A percentile compares a stretch with the other conserved stretches of the same genome.
phyloP scores from a whole-genome alignment of 805 yeast genomes.

The Saccharomycopsis sp. region DNA sequence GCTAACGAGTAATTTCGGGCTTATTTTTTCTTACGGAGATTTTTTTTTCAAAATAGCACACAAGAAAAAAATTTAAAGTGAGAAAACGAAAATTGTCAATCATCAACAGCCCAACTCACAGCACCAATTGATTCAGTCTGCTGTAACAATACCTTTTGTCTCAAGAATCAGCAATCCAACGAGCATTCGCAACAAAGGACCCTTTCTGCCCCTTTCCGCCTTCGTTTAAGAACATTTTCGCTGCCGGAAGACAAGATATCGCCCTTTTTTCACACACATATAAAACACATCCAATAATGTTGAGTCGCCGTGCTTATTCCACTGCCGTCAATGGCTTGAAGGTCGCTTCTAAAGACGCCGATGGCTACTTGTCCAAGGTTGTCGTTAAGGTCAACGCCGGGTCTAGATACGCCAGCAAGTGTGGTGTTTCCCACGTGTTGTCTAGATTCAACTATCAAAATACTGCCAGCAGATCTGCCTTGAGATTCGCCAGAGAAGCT shows the following conservation, averaged over 20 bases:
- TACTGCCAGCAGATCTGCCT: constrained; percentile 76
- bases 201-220: neutral
- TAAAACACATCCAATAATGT: constrained; percentile 7
- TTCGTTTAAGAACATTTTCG: neutral
- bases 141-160: neutral
- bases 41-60: neutral
- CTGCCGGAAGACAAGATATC: neutral
- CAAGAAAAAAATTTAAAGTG: neutral
- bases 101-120: neutral
- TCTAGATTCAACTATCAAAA: constrained; percentile 79
- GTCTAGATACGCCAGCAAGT: constrained; percentile 56
- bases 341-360: constrained; percentile 49
- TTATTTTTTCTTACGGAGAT: neutral
- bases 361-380: constrained; percentile 65
- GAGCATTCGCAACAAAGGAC: neutral
- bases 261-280: too few relatives aligned
- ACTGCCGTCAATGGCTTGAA: constrained; percentile 38
- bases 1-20: neutral
- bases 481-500: constrained; percentile 89
- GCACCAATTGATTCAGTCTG: too few relatives aligned
- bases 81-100: neutral
- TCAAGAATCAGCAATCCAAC: neutral
- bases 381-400: constrained; percentile 84
- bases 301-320: constrained; percentile 23
- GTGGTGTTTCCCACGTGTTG: constrained; percentile 83